phyloP scores from a whole-genome alignment of 768 basidiomycete species.

The Tylopilus plumbeoviolaceoides region DNA sequence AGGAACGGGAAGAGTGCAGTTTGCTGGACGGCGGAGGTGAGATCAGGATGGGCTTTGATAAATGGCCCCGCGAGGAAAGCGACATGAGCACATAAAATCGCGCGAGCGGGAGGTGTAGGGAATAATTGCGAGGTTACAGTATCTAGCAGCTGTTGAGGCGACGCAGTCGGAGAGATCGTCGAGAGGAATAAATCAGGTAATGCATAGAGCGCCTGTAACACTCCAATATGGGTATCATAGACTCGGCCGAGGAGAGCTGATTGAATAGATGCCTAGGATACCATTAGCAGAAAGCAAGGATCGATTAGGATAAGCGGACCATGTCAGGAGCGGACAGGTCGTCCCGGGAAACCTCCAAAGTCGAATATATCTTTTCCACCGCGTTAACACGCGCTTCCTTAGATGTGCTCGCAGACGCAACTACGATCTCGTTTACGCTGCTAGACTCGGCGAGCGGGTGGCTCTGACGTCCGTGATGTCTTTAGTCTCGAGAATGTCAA shows the following conservation, averaged over 20 bases:
- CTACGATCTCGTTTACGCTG: slow-evolving; percentile 39
- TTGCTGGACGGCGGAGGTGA: slow-evolving; percentile 40
- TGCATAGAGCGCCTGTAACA: slow-evolving; percentile 68
- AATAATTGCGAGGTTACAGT: slow-evolving; percentile 22
- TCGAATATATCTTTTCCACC: slow-evolving; percentile 52
- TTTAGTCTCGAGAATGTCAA: background rate
- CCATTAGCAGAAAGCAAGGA: slow-evolving; percentile 2
- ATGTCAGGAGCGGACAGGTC: slow-evolving; percentile 36
- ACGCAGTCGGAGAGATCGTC: slow-evolving; percentile 13
- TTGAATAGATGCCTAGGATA: slow-evolving; percentile 48
- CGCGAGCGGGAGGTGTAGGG: slow-evolving; percentile 45
- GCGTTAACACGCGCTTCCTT: slow-evolving; percentile 54
- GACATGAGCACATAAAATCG: slow-evolving; percentile 51
- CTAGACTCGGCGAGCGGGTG: slow-evolving; percentile 22
- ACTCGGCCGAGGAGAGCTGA: slow-evolving; percentile 65
- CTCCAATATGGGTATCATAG: slow-evolving; percentile 55
- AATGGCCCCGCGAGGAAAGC: slow-evolving; percentile 53
- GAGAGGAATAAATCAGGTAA: slow-evolving; percentile 44
- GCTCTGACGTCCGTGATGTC: slow-evolving; percentile 11
- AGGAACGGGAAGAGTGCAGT: slow-evolving; percentile 68
- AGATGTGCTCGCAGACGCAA: slow-evolving; percentile 63
- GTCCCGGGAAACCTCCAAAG: slow-evolving; percentile 21
- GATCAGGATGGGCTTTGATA: slow-evolving; percentile 24
- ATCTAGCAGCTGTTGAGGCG: slow-evolving; percentile 24
- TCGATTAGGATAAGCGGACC: slow-evolving; percentile 8